Conservation (phyloP, 1,284 basidiomycete species). For the Sanghuangporus sanghuang region DNA sequence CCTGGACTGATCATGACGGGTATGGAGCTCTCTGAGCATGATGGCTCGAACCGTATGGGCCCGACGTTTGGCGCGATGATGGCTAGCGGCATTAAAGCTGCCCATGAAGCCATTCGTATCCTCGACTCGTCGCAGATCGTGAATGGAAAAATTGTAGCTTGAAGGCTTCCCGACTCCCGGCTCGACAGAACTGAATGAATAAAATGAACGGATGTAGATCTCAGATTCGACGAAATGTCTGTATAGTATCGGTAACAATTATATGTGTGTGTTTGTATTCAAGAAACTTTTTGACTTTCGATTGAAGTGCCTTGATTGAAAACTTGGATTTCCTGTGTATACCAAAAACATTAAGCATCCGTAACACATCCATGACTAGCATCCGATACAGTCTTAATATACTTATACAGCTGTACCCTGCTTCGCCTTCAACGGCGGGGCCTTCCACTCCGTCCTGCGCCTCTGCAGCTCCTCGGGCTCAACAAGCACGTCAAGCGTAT, state of each 20-base stretch:
- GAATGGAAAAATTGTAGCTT: conserved; percentile 62
- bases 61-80: conserved; percentile 84
- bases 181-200: not conserved
- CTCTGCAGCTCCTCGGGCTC: conserved; percentile 64
- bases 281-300: too few species aligned
- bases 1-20: conserved; percentile 78
- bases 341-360: conserved; percentile 41
- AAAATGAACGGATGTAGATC: not conserved
- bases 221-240: not conserved
- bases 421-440: conserved; percentile 80
- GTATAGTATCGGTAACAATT: not conserved
- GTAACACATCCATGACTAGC: conserved; percentile 88
- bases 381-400: conserved; percentile 79
- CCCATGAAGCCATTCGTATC: conserved; percentile 65
- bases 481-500: conserved; percentile 74
- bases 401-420: conserved; percentile 88
- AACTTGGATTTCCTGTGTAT: too few species aligned
- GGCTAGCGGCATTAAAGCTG: conserved; percentile 74
- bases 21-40: conserved; percentile 83
- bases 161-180: conserved; percentile 6
- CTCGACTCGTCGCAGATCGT: conserved; percentile 55
- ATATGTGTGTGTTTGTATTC: not conserved
- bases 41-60: conserved; percentile 79
- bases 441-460: conserved; percentile 66
- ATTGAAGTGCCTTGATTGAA: too few species aligned